Conservation (phyloP, 73 alveolate species). For the Effrenium voratum region DNA sequence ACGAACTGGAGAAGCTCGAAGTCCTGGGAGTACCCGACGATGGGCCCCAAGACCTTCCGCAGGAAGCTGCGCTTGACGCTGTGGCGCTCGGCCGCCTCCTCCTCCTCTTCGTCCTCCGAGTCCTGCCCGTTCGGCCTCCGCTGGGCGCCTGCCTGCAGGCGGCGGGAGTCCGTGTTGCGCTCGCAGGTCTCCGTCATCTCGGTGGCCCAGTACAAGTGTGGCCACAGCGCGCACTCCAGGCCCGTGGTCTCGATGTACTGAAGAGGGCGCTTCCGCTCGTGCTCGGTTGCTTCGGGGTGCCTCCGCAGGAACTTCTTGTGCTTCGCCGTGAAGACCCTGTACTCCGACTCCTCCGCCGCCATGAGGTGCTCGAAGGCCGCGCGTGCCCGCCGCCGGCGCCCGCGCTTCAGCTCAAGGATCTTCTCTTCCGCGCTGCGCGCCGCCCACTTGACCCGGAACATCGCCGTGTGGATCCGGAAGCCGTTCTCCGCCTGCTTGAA, state of each 20-base stretch:
- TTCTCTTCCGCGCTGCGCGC: not conserved
- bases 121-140: not conserved
- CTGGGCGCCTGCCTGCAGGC: not conserved
- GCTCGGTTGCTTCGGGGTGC: not conserved
- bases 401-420: not conserved
- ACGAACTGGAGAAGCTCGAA: conserved; percentile 9
- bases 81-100: not conserved
- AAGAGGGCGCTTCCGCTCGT: not conserved
- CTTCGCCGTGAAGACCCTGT: not conserved
- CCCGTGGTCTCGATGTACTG: conserved; percentile 19
- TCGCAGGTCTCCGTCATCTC: conserved; percentile 8
- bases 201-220: not conserved
- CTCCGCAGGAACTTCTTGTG: not conserved
- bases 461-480: not conserved
- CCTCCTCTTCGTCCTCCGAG: not conserved
- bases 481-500: not conserved
- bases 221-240: conserved; percentile 15
- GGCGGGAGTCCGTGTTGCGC: too few relatives aligned
- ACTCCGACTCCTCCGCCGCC: not conserved
- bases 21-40: conserved; percentile 17
- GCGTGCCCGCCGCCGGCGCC: not conserved
- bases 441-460: not conserved
- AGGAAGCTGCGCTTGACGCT: conserved; percentile 27
- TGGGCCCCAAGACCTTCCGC: conserved; percentile 24
- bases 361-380: not conserved